Conservation (phyloP, 2,329 filamentous ascomycete species). For the Epichloe gansuensis region DNA sequence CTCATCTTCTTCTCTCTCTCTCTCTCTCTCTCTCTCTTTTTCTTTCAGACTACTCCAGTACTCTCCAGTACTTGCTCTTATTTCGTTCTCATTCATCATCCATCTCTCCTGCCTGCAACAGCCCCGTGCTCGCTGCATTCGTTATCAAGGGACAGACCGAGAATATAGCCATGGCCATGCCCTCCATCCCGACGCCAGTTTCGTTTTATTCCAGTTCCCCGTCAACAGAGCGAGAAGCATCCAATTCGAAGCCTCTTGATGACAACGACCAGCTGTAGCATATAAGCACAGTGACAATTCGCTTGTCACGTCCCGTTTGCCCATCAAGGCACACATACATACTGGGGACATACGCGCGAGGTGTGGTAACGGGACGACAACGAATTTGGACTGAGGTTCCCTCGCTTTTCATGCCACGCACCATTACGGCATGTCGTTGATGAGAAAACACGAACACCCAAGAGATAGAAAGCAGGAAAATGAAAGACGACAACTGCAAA, state of each 20-base stretch:
- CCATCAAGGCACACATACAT: not conserved
- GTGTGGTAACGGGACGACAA: not conserved
- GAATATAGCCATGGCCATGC: too few relatives aligned
- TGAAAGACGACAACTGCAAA: not conserved
- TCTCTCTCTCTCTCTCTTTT: not conserved
- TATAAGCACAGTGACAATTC: too few relatives aligned
- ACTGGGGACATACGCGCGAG: not conserved
- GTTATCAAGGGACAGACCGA: too few relatives aligned
- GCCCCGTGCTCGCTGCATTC: too few relatives aligned
- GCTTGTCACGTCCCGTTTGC: not conserved
- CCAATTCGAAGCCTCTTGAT: not conserved
- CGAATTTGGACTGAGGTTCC: not conserved
- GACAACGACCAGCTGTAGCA: not conserved
- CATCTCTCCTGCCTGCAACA: too few relatives aligned
- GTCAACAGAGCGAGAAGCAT: not conserved
- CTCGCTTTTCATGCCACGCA: not conserved
- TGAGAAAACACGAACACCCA: too few relatives aligned
- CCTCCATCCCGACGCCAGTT: too few relatives aligned
- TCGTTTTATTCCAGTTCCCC: not conserved
- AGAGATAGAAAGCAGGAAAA: not conserved
- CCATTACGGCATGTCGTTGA: too few relatives aligned
- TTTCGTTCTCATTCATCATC: too few relatives aligned
- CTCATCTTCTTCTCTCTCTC: too few relatives aligned
- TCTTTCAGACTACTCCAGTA: too few relatives aligned
- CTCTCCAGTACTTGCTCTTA: too few relatives aligned